A percentile compares a stretch with the other conserved stretches of the same genome.
These are phyloP conservation scores for Pisolithus orientalis DNA, from an alignment of 768 basidiomycete genomes.

Conservation along the genomic window DNA sequence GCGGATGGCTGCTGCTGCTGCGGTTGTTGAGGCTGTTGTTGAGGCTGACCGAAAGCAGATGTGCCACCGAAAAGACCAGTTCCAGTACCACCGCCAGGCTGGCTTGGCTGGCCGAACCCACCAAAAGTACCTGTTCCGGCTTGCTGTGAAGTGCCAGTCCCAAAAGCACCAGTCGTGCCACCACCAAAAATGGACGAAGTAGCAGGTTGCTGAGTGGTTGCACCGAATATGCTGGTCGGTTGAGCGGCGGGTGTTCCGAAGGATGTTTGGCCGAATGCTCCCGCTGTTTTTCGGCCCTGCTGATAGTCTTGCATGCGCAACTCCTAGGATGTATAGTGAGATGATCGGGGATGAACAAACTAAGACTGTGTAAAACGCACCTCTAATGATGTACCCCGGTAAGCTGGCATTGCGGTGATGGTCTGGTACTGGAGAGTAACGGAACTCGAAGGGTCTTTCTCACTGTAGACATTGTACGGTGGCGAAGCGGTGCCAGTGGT, in stretches of 20 bases:
- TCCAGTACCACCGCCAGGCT: conserved; percentile 29
- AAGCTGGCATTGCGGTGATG: conserved; percentile 75
- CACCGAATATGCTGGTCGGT: conserved; percentile 21
- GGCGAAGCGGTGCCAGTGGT: conserved; percentile 69
- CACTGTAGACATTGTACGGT: conserved; percentile 48
- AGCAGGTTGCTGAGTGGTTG: conserved; percentile 24
- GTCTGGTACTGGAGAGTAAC: conserved; percentile 69
- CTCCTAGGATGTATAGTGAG: conserved; percentile 40
- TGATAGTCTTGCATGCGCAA: conserved; percentile 70
- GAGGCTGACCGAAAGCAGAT: conserved; percentile 34
- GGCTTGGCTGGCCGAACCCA: conserved; percentile 30
- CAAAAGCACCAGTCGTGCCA: conserved; percentile 16
- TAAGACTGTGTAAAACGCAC: conserved; percentile 29
- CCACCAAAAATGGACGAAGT: conserved; percentile 27
- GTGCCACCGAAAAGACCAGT: conserved; percentile 40
- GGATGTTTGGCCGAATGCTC: conserved; percentile 49
- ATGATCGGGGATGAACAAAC: not conserved
- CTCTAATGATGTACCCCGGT: conserved; percentile 73
- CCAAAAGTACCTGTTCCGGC: conserved; percentile 26
- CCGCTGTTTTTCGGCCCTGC: conserved; percentile 67
- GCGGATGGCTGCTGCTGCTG: conserved; percentile 31
- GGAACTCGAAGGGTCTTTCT: conserved; percentile 54
- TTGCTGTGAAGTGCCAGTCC: conserved; percentile 17
- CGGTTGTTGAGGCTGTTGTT: conserved; percentile 27
- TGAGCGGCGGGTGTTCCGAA: conserved; percentile 22